These are phyloP conservation scores for Beauveria brongniartii DNA, from an alignment of 2,329 filamentous ascomycete species.

Conservation along the genomic window DNA sequence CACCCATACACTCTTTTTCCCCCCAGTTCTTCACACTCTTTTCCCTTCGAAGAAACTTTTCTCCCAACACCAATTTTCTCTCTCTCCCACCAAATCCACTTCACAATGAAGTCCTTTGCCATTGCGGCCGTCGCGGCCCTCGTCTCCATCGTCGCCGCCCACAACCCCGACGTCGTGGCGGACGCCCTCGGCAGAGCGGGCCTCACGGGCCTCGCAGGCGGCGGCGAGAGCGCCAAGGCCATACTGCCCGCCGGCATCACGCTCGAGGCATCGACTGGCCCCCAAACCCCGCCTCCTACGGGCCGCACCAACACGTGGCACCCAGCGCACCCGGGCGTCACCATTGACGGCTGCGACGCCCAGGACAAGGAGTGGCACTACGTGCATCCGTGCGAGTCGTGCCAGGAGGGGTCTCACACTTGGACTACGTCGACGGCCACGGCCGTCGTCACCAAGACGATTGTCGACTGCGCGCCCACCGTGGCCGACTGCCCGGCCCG, in stretches of 20 bases:
- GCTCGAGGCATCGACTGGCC: slow-evolving; percentile 12
- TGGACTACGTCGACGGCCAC: slow-evolving; percentile 37
- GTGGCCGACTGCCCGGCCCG: slow-evolving; percentile 31
- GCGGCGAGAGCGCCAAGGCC: not conserved
- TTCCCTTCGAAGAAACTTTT: not conserved
- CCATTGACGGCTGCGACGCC: slow-evolving; percentile 29
- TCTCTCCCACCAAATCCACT: slow-evolving; percentile 14
- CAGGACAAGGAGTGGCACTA: slow-evolving; percentile 27
- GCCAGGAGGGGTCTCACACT: slow-evolving; percentile 21
- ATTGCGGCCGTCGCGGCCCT: slow-evolving; percentile 14
- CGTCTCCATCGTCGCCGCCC: slow-evolving; percentile 12
- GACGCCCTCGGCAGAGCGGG: not conserved
- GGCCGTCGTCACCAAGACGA: slow-evolving; percentile 29
- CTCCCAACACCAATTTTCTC: not conserved
- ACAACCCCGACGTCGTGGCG: not conserved
- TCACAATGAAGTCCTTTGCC: slow-evolving; percentile 19
- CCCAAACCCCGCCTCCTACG: slow-evolving; percentile 17
- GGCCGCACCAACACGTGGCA: slow-evolving; percentile 27
- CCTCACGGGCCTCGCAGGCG: not conserved
- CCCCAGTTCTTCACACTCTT: slow-evolving; percentile 7
- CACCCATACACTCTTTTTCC: slow-evolving; percentile 11
- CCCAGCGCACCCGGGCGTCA: slow-evolving; percentile 26
- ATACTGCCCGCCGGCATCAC: slow-evolving; percentile 10
- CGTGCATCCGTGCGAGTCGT: slow-evolving; percentile 24
- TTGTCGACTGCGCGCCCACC: slow-evolving; percentile 30